Conservation (phyloP, 2,329 filamentous ascomycete genomes). For the Aplosporella prunicola region DNA sequence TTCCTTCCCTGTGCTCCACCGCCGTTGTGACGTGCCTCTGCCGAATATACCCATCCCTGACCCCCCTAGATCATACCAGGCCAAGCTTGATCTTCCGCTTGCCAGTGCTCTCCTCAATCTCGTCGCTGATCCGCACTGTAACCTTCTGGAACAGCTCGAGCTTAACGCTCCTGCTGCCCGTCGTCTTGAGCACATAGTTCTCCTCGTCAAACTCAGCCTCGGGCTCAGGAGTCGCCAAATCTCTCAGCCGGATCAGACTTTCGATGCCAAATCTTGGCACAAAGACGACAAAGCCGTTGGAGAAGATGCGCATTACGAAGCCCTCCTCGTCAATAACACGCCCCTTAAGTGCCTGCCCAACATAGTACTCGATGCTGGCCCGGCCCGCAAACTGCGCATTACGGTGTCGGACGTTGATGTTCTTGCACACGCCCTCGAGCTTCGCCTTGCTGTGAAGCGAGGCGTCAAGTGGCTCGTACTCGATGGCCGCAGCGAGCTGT, state of each 20-base stretch:
- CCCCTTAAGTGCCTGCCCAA: conserved; percentile 87
- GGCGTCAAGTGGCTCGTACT: conserved; percentile 78
- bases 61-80: conserved; percentile 24
- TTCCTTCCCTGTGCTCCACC: too few relatives aligned
- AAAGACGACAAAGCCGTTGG: conserved; percentile 93
- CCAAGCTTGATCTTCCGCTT: conserved; percentile 82
- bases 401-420: conserved; percentile 94
- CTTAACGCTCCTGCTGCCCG: conserved; percentile 45
- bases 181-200: conserved; percentile 62
- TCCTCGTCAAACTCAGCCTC: conserved; percentile 79
- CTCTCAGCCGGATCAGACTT: conserved; percentile 74
- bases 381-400: conserved; percentile 94
- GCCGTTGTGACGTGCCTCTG: too few relatives aligned
- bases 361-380: conserved; percentile 94
- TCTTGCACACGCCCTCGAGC: conserved; percentile 90
- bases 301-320: conserved; percentile 95
- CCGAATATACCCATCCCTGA: too few relatives aligned
- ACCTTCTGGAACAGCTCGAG: conserved; percentile 92
- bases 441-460: conserved; percentile 72
- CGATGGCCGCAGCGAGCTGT: conserved; percentile 90
- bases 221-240: conserved; percentile 66
- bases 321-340: conserved; percentile 71
- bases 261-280: conserved; percentile 95
- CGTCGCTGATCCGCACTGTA: conserved; percentile 76
- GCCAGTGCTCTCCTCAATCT: conserved; percentile 89